These are phyloP conservation scores for Eucalyptus curtisii DNA, from an alignment of 345 rosid genomes.

Conservation along the genomic window DNA sequence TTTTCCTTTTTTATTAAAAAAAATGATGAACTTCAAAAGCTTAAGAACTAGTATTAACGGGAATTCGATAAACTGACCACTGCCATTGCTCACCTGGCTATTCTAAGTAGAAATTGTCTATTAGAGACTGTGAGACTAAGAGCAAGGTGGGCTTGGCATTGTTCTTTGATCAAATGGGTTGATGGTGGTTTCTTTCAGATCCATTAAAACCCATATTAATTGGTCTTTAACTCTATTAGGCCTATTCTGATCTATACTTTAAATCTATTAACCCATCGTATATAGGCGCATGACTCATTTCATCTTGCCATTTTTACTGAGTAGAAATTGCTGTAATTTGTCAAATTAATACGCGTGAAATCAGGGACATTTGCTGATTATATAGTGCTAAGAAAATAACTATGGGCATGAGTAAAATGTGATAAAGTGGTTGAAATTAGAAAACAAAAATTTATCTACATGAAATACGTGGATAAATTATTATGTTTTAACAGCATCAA, in stretches of 20 bases:
- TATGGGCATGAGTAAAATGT: neutral
- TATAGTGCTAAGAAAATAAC: neutral
- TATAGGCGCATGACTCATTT: neutral
- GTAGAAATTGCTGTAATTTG: neutral
- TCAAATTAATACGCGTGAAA: neutral
- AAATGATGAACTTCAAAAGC: neutral
- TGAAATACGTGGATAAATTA: neutral
- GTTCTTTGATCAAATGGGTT: neutral
- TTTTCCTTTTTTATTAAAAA: accelerated
- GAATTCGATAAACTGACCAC: neutral
- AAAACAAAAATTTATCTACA: neutral
- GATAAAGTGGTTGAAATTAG: neutral
- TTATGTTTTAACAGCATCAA: neutral
- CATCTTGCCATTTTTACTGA: neutral
- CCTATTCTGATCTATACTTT: neutral
- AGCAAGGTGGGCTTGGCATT: neutral
- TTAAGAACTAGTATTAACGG: neutral
- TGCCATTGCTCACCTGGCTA: neutral
- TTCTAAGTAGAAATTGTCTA: neutral
- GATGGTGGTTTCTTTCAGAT: neutral
- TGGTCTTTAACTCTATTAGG: neutral
- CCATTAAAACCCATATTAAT: neutral
- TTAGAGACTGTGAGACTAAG: neutral
- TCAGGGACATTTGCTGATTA: neutral
- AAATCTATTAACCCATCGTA: neutral